phyloP scores from a whole-genome alignment of 495 filamentous ascomycete species.

The Staphylotrichum tortipilum region DNA sequence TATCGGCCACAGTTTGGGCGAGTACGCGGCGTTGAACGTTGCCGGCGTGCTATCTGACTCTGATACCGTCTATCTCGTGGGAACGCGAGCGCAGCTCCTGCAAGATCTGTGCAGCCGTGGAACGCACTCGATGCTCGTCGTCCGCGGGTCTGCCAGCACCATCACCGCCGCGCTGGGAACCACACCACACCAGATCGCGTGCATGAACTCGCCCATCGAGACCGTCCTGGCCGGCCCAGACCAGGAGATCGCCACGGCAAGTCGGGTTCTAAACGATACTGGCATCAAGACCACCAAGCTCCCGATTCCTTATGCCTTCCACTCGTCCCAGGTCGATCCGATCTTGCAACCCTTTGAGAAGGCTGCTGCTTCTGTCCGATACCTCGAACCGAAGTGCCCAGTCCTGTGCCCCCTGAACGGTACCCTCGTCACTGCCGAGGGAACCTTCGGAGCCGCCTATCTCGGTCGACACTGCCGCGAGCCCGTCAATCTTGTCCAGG shows the following conservation, averaged over 20 bases:
- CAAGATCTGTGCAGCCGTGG: constrained; percentile 56
- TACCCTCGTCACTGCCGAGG: constrained; percentile 46
- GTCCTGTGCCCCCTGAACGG: constrained; percentile 59
- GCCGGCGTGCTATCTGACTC: constrained; percentile 65
- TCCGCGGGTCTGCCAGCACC: constrained; percentile 41
- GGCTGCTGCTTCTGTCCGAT: constrained; percentile 46
- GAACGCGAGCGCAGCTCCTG: constrained; percentile 62
- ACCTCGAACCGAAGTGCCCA: constrained; percentile 49
- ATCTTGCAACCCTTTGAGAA: constrained; percentile 55
- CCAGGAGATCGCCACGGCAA: constrained; percentile 44
- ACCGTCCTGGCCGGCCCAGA: constrained; percentile 48
- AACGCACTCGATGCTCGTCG: constrained; percentile 61
- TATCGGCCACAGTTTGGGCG: constrained; percentile 74
- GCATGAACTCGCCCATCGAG: constrained; percentile 49
- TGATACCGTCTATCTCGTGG: constrained; percentile 71
- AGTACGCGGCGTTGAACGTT: constrained; percentile 75
- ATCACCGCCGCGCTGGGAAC: constrained; percentile 25
- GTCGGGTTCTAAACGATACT: constrained; percentile 44
- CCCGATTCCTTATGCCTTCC: constrained; percentile 68
- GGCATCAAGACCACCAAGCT: constrained; percentile 58
- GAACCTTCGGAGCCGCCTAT: constrained; percentile 39
- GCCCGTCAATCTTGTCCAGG: constrained; percentile 61
- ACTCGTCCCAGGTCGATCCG: constrained; percentile 69
- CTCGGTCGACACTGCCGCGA: constrained; percentile 56
- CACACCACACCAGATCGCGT: constrained; percentile 37